Percentiles rank a stretch among this genome's conserved stretches.
These are phyloP conservation scores for Monosporascus sp. DNA, from an alignment of 2,329 filamentous ascomycete genomes.

Conservation along the genomic window DNA sequence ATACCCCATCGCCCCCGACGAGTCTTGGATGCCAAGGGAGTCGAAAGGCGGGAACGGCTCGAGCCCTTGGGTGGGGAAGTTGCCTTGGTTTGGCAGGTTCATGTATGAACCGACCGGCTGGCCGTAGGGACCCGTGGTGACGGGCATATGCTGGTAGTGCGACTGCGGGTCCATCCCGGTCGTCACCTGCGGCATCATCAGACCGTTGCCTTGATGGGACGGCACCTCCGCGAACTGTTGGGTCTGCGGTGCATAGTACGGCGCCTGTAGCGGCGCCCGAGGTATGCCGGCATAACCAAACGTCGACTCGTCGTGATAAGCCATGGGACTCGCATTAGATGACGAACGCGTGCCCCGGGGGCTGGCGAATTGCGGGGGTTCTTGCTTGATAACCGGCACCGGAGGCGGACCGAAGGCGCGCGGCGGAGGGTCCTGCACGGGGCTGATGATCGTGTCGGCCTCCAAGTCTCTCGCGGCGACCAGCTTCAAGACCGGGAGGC, in stretches of 20 bases:
- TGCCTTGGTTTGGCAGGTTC: constrained; percentile 19
- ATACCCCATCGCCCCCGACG: constrained; percentile 25
- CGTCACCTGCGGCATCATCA: constrained; percentile 17
- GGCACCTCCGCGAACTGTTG: constrained; percentile 11
- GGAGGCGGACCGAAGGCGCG: constrained; percentile 30
- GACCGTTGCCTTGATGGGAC: constrained; percentile 9
- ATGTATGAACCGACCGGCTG: constrained; percentile 25
- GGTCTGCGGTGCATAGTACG: constrained; percentile 17
- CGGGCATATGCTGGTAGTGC: constrained; percentile 26
- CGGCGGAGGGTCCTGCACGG: constrained; percentile 52
- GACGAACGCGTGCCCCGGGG: constrained; percentile 11
- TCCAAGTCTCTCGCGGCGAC: constrained; percentile 48
- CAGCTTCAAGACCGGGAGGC: constrained; percentile 68
- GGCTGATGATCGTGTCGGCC: constrained; percentile 62
- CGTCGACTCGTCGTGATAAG: constrained; percentile 11
- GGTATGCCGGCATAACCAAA: constrained; percentile 13
- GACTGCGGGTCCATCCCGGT: constrained; percentile 14
- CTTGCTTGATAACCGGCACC: constrained; percentile 26
- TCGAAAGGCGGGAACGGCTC: constrained; percentile 34
- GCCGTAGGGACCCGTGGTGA: constrained; percentile 23
- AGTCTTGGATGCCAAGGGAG: constrained; percentile 33
- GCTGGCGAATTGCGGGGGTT: constrained; percentile 18
- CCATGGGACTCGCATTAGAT: constrained; percentile 10
- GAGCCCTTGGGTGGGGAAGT: constrained; percentile 11
- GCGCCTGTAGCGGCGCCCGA: constrained; percentile 12